A percentile compares a stretch with the other conserved stretches of the same genome.
Evolutionary conservation across 2,329 filamentous ascomycete species (phyloP).

Genomic region (Taxawa tesnikishii): DNA sequence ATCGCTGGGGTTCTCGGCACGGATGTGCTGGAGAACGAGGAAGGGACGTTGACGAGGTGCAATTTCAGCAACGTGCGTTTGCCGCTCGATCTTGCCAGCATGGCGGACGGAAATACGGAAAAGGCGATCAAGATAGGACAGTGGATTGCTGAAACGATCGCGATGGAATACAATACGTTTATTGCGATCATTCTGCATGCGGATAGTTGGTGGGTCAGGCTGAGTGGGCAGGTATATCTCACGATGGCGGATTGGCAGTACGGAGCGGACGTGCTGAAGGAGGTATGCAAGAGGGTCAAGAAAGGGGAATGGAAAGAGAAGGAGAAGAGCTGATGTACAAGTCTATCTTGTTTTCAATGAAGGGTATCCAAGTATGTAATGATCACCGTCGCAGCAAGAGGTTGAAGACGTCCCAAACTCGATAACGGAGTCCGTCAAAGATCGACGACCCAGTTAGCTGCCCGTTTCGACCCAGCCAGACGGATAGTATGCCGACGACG

Average conservation of each 20-base stretch:
- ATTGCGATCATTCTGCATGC: conserved; percentile 51
- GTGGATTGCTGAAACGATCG: conserved; percentile 26
- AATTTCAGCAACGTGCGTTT: conserved; percentile 62
- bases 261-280: conserved; percentile 47
- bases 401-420: background rate
- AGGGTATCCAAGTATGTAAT: background rate
- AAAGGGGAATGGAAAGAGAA: conserved; percentile 30
- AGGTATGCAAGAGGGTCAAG: conserved; percentile 40
- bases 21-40: conserved; percentile 55
- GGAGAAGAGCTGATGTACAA: background rate
- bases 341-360: background rate
- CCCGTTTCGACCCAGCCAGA: conserved; percentile 43
- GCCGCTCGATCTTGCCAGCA: conserved; percentile 41
- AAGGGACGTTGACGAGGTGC: conserved; percentile 51
- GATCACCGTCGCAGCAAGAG: too few species aligned
- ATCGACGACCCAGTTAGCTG: background rate
- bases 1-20: conserved; percentile 57
- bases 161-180: conserved; percentile 58
- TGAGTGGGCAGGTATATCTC: conserved; percentile 79
- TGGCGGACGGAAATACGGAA: conserved; percentile 18
- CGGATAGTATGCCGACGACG: conserved; percentile 53
- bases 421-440: background rate
- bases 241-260: conserved; percentile 67
- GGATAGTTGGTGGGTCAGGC: conserved; percentile 53
- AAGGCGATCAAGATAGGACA: conserved; percentile 23